Evolutionary conservation across 768 basidiomycete species (phyloP).

Genomic region (Kwoniella mangroviensis): DNA sequence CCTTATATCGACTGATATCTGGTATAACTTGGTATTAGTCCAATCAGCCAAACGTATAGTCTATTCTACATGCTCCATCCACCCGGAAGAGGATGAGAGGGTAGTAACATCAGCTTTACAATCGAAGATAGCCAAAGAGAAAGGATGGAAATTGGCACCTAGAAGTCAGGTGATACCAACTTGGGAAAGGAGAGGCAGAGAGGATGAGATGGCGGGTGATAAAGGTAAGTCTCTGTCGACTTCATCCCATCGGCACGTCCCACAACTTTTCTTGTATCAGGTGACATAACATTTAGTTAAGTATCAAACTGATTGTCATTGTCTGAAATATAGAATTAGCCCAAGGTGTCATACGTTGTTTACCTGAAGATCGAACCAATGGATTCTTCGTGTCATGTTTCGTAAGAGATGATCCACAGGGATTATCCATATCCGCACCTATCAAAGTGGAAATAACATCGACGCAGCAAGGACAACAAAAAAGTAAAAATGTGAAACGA

Average conservation of each 20-base stretch:
- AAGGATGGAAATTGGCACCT: slow-evolving; percentile 72
- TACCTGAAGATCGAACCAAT: slow-evolving; percentile 77
- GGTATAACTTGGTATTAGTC: slow-evolving; percentile 62
- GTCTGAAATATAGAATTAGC: slow-evolving; percentile 61
- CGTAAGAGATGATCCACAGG: slow-evolving; percentile 55
- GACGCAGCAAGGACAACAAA: neutral
- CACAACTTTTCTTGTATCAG: neutral
- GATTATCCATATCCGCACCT: neutral
- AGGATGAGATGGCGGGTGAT: slow-evolving; percentile 66
- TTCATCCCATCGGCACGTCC: neutral
- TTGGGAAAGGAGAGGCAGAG: slow-evolving; percentile 81
- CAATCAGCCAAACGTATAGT: slow-evolving; percentile 78
- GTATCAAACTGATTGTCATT: neutral
- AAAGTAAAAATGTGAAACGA: neutral
- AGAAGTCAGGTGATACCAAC: slow-evolving; percentile 70
- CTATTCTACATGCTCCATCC: slow-evolving; percentile 97
- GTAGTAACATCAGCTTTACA: slow-evolving; percentile 77
- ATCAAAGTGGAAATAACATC: neutral
- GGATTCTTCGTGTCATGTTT: slow-evolving; percentile 99
- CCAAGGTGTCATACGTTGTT: slow-evolving; percentile 54
- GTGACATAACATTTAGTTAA: too few relatives aligned
- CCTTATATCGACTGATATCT: neutral
- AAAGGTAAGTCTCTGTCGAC: slow-evolving; percentile 59
- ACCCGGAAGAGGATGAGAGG: slow-evolving; percentile 88
- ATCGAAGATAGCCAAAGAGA: slow-evolving; percentile 69